Evolutionary conservation across 1,284 basidiomycete genomes (phyloP), one percentile per base, ranked within the genome.

Genomic region (Butyriboletus appendiculatus): DNA sequence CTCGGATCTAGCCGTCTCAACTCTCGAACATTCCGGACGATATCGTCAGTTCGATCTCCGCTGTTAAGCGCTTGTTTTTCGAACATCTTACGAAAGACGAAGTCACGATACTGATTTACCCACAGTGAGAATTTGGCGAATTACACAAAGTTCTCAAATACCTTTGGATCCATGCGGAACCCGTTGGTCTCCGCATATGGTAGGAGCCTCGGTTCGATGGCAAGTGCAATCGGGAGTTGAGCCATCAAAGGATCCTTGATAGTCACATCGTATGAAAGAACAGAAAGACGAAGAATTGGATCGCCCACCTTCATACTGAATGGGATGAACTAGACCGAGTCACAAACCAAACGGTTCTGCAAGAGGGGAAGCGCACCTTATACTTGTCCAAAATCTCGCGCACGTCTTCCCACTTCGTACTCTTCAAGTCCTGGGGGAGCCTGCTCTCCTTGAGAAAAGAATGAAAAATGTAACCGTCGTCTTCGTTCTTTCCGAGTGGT

Each of bases 31-130:
- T 88, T 88, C 26, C 76, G 73, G 15, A 81, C 77, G 52, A 90
- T 85, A 54, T 88, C 84, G 46, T 84, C 77, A n/a, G 78, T 73
- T 45, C 78, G 76, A 41, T 76, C 75, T 35, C 81, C 81, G 52
- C 75, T 78, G 37, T 77, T 70, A 8, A 76, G 69, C 16, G 78
- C 66, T 39, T 79, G 76, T 55, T 82, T 80, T 69, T 89, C 87
- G 60, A 90, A 90, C 81, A 90, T 89, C 68, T 88, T 88, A 50
- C 88, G 85, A 66, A 90, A 90, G 12, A 90, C 82, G 61, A 89
- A 90, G 65, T 90, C 84, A 45, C 87, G 86, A 65, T 90, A 88
- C 87, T 90, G 59, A 26, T 52, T 43, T 38, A 50, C 41, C n/a
- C 53, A 48, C 48, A 37, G 55, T 53, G 49, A 69, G 63, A 58